Evolutionary conservation across 1,139 yeast genomes (phyloP).

Genomic region (Meyerozyma sp.): DNA sequence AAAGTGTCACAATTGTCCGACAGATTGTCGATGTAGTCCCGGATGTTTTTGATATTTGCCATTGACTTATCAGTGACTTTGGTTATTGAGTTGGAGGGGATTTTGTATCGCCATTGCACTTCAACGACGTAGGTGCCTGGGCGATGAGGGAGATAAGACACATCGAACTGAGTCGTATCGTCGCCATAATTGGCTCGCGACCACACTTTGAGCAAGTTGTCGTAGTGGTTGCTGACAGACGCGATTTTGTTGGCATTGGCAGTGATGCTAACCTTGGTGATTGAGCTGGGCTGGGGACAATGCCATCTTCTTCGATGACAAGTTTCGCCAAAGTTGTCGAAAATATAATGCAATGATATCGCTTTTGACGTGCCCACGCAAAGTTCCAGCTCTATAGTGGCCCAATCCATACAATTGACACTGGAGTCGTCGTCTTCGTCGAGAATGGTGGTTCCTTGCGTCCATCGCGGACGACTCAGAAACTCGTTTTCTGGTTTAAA

Average conservation of each 20-base stretch:
- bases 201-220: conserved; percentile 74
- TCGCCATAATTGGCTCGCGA: conserved; percentile 65
- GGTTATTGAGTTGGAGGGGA: conserved; percentile 4
- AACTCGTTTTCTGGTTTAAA: conserved; percentile 43
- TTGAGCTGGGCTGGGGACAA: conserved; percentile 51
- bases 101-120: conserved; percentile 15
- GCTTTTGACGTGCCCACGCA: conserved; percentile 51
- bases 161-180: conserved; percentile 64
- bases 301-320: conserved; percentile 46
- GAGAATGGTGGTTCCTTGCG: conserved; percentile 18
- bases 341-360: conserved; percentile 50
- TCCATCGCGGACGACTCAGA: conserved; percentile 48
- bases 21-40: conserved; percentile 26
- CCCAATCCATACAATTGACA: conserved; percentile 65
- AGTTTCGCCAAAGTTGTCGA: conserved; percentile 39
- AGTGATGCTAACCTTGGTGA: conserved; percentile 50
- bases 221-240: conserved; percentile 51
- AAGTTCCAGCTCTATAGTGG: conserved; percentile 50
- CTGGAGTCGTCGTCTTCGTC: conserved; percentile 21
- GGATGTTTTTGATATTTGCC: conserved; percentile 35
- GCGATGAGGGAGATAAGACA: conserved; percentile 64
- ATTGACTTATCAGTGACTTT: conserved; percentile 20
- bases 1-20: conserved; percentile 37
- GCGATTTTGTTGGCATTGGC: conserved; percentile 65
- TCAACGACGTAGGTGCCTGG: conserved; percentile 42